A percentile compares a stretch with the other conserved stretches of the same genome.
These are phyloP conservation scores for Epichloe glyceriae DNA, from an alignment of 2,329 filamentous ascomycete genomes.

Conservation along the genomic window DNA sequence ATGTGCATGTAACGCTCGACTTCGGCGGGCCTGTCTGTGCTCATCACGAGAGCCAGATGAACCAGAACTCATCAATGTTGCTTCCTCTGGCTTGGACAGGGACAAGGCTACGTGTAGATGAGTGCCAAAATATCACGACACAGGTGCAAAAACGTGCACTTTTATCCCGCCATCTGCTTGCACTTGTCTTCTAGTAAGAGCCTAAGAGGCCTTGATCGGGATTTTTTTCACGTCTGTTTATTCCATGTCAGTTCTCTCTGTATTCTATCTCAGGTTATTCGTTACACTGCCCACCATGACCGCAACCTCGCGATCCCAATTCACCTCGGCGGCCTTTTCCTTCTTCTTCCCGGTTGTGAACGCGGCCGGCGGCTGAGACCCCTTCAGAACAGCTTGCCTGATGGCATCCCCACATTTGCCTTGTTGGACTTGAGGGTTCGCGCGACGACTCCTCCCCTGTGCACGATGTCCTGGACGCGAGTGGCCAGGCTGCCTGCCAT, in stretches of 20 bases:
- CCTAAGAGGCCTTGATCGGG: too few species aligned
- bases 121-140: too few species aligned
- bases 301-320: conserved; percentile 82
- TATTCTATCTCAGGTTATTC: conserved; percentile 31
- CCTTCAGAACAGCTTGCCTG: conserved; percentile 68
- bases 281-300: conserved; percentile 87
- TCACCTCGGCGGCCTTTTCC: conserved; percentile 32
- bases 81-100: too few species aligned
- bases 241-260: neutral
- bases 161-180: too few species aligned
- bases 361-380: conserved; percentile 54
- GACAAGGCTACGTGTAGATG: too few species aligned
- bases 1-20: too few species aligned
- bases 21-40: too few species aligned
- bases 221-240: neutral
- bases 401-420: conserved; percentile 63
- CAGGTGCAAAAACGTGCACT: too few species aligned
- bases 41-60: too few species aligned
- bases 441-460: conserved; percentile 70
- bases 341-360: conserved; percentile 30
- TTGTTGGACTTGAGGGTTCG: conserved; percentile 67
- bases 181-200: too few species aligned
- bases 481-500: conserved; percentile 65
- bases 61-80: too few species aligned
- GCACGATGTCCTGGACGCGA: conserved; percentile 73